A percentile compares a stretch with the other conserved stretches of the same genome.
These are phyloP conservation scores for Clitopilus passeckerianus DNA, from an alignment of 768 basidiomycete species.

Conservation along the genomic window DNA sequence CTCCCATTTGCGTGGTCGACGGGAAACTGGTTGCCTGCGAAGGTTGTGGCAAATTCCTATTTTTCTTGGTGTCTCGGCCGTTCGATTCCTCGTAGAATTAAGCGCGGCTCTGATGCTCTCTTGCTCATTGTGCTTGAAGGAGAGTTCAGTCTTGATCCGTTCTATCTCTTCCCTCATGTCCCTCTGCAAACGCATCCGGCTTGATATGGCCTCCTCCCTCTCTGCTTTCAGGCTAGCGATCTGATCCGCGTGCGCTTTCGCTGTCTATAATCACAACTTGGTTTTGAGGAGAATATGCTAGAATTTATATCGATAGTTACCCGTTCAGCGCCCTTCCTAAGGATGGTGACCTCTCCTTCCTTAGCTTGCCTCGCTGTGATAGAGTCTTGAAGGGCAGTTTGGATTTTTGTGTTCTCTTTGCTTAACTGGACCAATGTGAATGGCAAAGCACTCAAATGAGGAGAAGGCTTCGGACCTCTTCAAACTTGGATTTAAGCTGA, in stretches of 20 bases:
- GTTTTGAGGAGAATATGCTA: not conserved
- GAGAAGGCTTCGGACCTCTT: slow-evolving; percentile 35
- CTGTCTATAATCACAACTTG: slow-evolving; percentile 30
- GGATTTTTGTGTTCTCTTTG: slow-evolving; percentile 42
- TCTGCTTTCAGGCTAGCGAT: slow-evolving; percentile 50
- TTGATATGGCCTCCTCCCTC: slow-evolving; percentile 57
- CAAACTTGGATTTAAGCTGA: slow-evolving; percentile 29
- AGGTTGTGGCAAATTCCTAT: slow-evolving; percentile 1
- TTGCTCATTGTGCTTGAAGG: slow-evolving; percentile 41
- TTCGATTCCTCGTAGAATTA: slow-evolving; percentile 16
- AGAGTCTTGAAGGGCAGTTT: slow-evolving; percentile 40
- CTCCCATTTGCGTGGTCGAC: slow-evolving; percentile 3
- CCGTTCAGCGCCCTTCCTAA: slow-evolving; percentile 66
- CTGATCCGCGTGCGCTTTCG: slow-evolving; percentile 55
- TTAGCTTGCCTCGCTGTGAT: slow-evolving; percentile 48
- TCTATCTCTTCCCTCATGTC: slow-evolving; percentile 67
- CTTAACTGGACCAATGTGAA: slow-evolving; percentile 34
- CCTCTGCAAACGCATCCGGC: slow-evolving; percentile 50
- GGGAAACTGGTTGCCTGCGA: not conserved
- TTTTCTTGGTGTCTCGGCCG: slow-evolving; percentile 25
- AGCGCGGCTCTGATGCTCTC: slow-evolving; percentile 7
- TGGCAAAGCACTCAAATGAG: not conserved
- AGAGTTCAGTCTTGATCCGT: slow-evolving; percentile 60
- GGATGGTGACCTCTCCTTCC: slow-evolving; percentile 66
- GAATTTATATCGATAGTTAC: slow-evolving; percentile 25